phyloP scores from a whole-genome alignment of 106 monocot species.

The Dendrobium officinale region DNA sequence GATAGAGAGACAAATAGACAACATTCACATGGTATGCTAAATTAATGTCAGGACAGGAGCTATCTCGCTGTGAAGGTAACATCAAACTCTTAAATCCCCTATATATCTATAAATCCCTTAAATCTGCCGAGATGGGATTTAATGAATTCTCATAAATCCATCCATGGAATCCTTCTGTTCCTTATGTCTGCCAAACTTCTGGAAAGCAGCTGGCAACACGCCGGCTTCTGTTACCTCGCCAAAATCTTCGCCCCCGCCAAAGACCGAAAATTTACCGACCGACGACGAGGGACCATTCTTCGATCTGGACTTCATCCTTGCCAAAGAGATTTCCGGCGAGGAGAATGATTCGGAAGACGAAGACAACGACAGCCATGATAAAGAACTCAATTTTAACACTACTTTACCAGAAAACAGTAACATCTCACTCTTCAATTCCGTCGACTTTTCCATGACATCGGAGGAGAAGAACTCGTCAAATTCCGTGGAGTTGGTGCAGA shows the following conservation, averaged over 20 bases:
- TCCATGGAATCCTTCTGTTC: slow-evolving; percentile 61
- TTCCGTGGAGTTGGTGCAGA: slow-evolving; percentile 40
- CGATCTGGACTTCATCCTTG: slow-evolving; percentile 44
- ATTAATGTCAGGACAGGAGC: too few species aligned
- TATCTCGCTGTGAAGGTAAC: too few species aligned
- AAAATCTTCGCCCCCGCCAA: background rate
- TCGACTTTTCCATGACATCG: background rate
- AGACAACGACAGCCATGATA: background rate
- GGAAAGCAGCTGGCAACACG: slow-evolving; percentile 22
- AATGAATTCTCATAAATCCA: background rate
- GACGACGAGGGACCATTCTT: slow-evolving; percentile 48
- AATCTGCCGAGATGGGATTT: too few species aligned
- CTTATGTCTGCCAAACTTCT: slow-evolving; percentile 48
- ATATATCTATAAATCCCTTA: too few species aligned
- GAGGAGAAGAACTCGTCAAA: slow-evolving; percentile 29
- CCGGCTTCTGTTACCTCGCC: background rate
- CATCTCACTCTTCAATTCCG: slow-evolving; percentile 39
- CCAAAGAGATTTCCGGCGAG: slow-evolving; percentile 13
- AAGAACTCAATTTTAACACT: background rate
- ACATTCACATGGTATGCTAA: too few species aligned
- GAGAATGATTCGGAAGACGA: background rate
- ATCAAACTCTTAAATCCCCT: too few species aligned
- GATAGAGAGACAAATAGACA: too few species aligned
- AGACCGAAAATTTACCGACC: background rate
- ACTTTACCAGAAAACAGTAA: background rate